Evolutionary conservation across 495 filamentous ascomycete genomes (phyloP), one percentile per base, ranked within the genome.

Genomic region (Lophiotrema nucula): DNA sequence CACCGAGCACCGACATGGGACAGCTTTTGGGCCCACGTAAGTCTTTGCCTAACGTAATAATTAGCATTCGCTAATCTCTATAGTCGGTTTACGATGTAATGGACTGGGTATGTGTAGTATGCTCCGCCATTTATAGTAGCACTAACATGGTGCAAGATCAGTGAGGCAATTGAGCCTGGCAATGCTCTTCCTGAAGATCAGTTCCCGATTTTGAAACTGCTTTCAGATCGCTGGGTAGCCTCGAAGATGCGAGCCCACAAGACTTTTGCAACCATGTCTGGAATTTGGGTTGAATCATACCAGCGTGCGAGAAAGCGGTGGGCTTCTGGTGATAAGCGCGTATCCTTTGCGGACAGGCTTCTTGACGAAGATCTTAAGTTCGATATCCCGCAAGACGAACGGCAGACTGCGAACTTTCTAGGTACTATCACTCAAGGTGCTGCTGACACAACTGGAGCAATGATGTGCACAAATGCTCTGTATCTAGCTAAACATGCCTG

Each of bases 141-240:
- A 35, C 22, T 31, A 47, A 4, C 26, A n/a, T 27, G 2, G n/a
- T 2, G 48, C 11, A 25, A 38, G 56, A 44, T 59, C 21, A 60
- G 37, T 27, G 8, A 15, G n/a, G 15, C 39, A 13, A 3, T 61
- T 3, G 51, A 39, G 21, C 58, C 50, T 33, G 51, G 58, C 22
- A 25, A 28, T 13, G 44, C 31, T 18, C 50, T 49, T 18, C 58
- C 58, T 5, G 35, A 44, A 16, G 44, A 61, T n/a, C 43, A 61
- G 47, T 61, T 61, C 25, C 50, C 58, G 3, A 49, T 61, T 37
- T 26, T 61, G 12, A 61, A 56, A 26, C 41, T 27, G 24, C 50
- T 61, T 15, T 51, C 58, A 8, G 46, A 50, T 21, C 33, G 28
- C 5, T 49, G 43, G 50, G 45, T 41, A 10, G 37, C 45, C 4